phyloP scores from a whole-genome alignment of 2,329 filamentous ascomycete species.

The Fusarium goolgardi region DNA sequence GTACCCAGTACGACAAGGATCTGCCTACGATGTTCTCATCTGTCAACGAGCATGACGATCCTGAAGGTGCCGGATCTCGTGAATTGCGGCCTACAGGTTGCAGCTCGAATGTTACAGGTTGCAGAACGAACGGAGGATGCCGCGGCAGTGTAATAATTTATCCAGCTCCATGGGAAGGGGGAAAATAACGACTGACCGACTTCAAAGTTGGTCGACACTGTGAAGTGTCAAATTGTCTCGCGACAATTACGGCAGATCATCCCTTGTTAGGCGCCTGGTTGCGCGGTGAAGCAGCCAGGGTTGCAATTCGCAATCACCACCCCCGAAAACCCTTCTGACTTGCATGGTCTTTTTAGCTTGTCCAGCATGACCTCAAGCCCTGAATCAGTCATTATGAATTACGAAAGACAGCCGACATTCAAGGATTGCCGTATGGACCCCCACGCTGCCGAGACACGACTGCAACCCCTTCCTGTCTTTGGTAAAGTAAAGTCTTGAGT shows the following conservation, averaged over 20 bases:
- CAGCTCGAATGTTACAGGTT: not conserved
- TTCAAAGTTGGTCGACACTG: conserved; percentile 11
- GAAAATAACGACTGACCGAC: not conserved
- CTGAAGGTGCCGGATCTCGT: conserved; percentile 23
- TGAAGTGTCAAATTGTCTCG: conserved; percentile 41
- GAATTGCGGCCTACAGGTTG: not conserved
- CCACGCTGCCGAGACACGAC: conserved; percentile 45
- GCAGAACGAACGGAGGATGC: conserved; percentile 24
- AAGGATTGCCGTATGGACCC: conserved; percentile 33
- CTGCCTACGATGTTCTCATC: conserved; percentile 16
- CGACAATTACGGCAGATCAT: conserved; percentile 40
- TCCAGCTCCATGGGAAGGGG: conserved; percentile 15
- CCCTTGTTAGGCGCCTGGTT: conserved; percentile 31
- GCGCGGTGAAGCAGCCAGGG: conserved; percentile 5
- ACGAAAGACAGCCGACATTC: conserved; percentile 27
- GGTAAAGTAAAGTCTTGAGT: conserved; percentile 10
- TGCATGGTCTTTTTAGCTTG: conserved; percentile 41
- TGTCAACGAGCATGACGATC: conserved; percentile 25
- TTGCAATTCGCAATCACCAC: conserved; percentile 24
- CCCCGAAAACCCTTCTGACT: conserved; percentile 44
- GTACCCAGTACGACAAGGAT: conserved; percentile 6
- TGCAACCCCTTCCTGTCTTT: conserved; percentile 27
- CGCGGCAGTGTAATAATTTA: conserved; percentile 34
- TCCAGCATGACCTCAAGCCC: conserved; percentile 38
- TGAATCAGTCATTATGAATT: conserved; percentile 42